Evolutionary conservation across 2,329 filamentous ascomycete species (phyloP).

Genomic region (Verticillium nubilum): DNA sequence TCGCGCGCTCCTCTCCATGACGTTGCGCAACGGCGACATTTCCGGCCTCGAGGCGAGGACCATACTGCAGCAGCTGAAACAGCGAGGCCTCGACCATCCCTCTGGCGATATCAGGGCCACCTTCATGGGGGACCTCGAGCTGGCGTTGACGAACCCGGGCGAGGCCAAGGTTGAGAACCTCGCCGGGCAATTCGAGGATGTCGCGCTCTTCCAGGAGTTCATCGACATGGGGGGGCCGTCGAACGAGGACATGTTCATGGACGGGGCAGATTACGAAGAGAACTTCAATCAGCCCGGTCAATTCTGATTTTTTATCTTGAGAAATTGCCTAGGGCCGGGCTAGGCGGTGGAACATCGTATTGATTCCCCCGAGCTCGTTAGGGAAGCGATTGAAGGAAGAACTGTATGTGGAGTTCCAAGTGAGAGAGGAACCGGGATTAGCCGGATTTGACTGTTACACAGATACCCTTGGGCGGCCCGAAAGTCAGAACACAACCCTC

Average conservation of each 20-base stretch:
- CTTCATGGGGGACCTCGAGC: slow-evolving; percentile 29
- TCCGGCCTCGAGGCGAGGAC: slow-evolving; percentile 19
- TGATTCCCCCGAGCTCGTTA: neutral
- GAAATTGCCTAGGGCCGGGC: too few relatives aligned
- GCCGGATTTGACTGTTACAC: neutral
- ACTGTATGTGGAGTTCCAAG: neutral
- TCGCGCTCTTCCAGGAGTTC: slow-evolving; percentile 27
- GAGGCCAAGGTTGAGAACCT: slow-evolving; percentile 26
- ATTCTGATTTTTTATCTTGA: neutral
- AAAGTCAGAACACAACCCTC: neutral
- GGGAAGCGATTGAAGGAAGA: neutral
- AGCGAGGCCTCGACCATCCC: slow-evolving; percentile 13
- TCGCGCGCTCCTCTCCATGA: slow-evolving; percentile 28
- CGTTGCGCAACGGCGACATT: slow-evolving; percentile 24
- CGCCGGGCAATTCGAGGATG: slow-evolving; percentile 24
- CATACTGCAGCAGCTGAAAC: slow-evolving; percentile 23
- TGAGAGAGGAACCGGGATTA: neutral
- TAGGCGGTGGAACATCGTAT: neutral
- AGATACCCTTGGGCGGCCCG: neutral
- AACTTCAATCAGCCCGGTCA: neutral
- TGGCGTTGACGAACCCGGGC: slow-evolving; percentile 27
- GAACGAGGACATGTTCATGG: neutral
- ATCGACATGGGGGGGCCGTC: neutral
- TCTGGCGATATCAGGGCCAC: slow-evolving; percentile 23
- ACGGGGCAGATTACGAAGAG: neutral